phyloP scores from a whole-genome alignment of 2,329 filamentous ascomycete genomes.

The Diatrype stigma region DNA sequence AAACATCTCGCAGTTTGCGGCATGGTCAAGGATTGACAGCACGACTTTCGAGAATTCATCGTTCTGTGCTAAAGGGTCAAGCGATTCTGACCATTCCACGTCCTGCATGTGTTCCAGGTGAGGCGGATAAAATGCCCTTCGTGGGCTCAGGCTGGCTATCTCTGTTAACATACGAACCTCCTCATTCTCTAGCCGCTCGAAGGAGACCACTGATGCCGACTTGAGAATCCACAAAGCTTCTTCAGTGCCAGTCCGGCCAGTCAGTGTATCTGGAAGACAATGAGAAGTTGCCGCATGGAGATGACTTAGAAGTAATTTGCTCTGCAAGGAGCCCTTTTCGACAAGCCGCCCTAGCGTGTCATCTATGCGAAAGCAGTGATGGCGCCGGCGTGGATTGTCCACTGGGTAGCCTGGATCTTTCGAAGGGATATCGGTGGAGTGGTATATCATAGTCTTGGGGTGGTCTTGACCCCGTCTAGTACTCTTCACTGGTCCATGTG shows the following conservation, averaged over 20 bases:
- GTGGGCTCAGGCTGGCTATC: slow-evolving; percentile 39
- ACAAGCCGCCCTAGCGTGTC: slow-evolving; percentile 42
- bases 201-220: slow-evolving; percentile 46
- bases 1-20: slow-evolving; percentile 25
- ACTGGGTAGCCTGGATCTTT: slow-evolving; percentile 26
- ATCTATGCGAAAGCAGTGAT: slow-evolving; percentile 42
- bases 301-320: slow-evolving; percentile 47
- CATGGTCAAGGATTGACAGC: slow-evolving; percentile 30
- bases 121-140: slow-evolving; percentile 39
- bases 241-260: slow-evolving; percentile 49
- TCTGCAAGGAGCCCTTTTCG: slow-evolving; percentile 46
- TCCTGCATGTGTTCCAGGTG: slow-evolving; percentile 42
- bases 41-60: slow-evolving; percentile 35
- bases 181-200: slow-evolving; percentile 35
- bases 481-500: slow-evolving; percentile 27
- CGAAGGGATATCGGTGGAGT: slow-evolving; percentile 1
- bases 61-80: slow-evolving; percentile 43
- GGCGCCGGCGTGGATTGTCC: neutral
- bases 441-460: slow-evolving; percentile 2
- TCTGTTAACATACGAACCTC: slow-evolving; percentile 25
- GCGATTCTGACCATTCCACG: slow-evolving; percentile 35
- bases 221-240: slow-evolving; percentile 44
- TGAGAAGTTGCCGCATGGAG: slow-evolving; percentile 53
- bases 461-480: neutral
- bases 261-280: slow-evolving; percentile 46